Evolutionary conservation across 2,329 filamentous ascomycete species (phyloP).

Genomic region (Stachybotrys chlorohalonatus): DNA sequence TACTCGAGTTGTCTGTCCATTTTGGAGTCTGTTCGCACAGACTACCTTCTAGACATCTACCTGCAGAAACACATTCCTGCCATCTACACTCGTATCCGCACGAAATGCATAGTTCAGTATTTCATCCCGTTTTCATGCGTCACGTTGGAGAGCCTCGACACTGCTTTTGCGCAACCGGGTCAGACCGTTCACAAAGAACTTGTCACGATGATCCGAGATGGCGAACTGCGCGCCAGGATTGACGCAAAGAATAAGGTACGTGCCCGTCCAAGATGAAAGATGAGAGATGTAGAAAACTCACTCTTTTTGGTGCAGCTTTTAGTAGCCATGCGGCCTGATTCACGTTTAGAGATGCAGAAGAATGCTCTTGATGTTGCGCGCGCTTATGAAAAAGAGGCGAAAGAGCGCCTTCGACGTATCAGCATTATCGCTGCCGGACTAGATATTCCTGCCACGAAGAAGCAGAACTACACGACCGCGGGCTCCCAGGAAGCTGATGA

Average conservation of each 20-base stretch:
- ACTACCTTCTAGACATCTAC: conserved; percentile 87
- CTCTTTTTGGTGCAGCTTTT: conserved; percentile 44
- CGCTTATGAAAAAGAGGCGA: conserved; percentile 64
- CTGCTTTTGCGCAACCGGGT: conserved; percentile 60
- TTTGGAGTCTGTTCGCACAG: conserved; percentile 69
- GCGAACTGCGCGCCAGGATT: conserved; percentile 67
- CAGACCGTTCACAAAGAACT: conserved; percentile 66
- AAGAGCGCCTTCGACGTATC: conserved; percentile 68
- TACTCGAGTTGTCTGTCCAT: conserved; percentile 80
- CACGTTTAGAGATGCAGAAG: conserved; percentile 60
- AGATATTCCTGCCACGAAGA: conserved; percentile 41
- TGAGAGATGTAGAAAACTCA: conserved; percentile 5
- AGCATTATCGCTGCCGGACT: conserved; percentile 68
- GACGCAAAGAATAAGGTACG: conserved; percentile 69
- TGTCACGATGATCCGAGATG: conserved; percentile 64
- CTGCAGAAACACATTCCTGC: conserved; percentile 63
- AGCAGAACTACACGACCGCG: conserved; percentile 4
- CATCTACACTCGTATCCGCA: conserved; percentile 69
- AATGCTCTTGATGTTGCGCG: conserved; percentile 59
- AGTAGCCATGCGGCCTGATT: conserved; percentile 58
- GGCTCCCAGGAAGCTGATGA: conserved; percentile 16
- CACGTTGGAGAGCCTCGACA: conserved; percentile 67
- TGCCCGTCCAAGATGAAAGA: background rate
- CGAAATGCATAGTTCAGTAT: conserved; percentile 90
- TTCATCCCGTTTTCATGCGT: conserved; percentile 85